Evolutionary conservation across 768 basidiomycete species (phyloP).

Genomic region (Hypholoma sublateritium): DNA sequence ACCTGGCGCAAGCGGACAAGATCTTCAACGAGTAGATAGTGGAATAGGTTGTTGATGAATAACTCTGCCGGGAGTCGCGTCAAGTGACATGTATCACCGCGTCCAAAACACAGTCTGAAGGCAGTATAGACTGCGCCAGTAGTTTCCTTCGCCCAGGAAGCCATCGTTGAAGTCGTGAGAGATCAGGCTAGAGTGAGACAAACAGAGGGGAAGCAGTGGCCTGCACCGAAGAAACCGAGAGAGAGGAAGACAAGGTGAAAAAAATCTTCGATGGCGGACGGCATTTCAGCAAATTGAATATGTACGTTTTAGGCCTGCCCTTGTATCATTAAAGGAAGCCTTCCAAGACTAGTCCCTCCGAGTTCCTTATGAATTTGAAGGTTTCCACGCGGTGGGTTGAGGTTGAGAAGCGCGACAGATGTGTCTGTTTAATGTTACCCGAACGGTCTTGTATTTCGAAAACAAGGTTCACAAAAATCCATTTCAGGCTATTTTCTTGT

Average conservation of each 20-base stretch:
- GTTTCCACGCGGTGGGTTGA: background rate
- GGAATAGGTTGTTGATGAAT: conserved; percentile 42
- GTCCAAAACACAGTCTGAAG: conserved; percentile 10
- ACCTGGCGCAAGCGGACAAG: conserved; percentile 47
- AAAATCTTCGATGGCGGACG: background rate
- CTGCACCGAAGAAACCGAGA: conserved; percentile 12
- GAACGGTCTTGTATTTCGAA: conserved; percentile 3
- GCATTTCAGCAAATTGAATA: background rate
- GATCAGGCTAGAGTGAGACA: background rate
- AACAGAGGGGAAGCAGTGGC: conserved; percentile 4
- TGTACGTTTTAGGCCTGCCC: background rate
- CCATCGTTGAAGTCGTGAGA: conserved; percentile 3
- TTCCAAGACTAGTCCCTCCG: background rate
- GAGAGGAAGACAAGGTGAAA: background rate
- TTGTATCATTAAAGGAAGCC: conserved; percentile 4
- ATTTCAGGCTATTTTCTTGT: too few species aligned
- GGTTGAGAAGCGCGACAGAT: too few species aligned
- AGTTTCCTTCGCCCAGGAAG: background rate
- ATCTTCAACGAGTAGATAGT: conserved; percentile 44
- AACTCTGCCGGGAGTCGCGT: conserved; percentile 38
- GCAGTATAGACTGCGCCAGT: conserved; percentile 1
- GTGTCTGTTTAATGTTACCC: background rate
- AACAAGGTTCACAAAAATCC: background rate
- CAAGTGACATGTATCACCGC: conserved; percentile 11
- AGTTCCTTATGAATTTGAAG: background rate